These are phyloP conservation scores for Lenzites betulinus DNA, from an alignment of 768 basidiomycete genomes.

Conservation along the genomic window DNA sequence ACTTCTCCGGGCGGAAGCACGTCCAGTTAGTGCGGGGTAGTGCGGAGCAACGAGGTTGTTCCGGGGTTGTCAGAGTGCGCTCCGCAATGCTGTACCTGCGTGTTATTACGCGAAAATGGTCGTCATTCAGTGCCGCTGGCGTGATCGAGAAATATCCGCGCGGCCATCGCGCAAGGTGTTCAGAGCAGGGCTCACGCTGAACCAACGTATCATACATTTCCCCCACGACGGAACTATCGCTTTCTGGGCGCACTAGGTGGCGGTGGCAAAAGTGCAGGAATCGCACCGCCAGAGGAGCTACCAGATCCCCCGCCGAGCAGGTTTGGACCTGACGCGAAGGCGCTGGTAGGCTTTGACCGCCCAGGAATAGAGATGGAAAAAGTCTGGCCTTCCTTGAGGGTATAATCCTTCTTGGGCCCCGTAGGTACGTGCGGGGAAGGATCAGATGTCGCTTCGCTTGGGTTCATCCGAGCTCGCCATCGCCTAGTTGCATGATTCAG, in stretches of 20 bases:
- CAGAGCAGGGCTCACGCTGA: conserved; percentile 1
- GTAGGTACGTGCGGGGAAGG: conserved; percentile 70
- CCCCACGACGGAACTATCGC: conserved; percentile 30
- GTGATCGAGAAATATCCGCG: not conserved
- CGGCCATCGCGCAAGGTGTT: not conserved
- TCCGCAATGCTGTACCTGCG: not conserved
- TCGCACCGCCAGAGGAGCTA: conserved; percentile 30
- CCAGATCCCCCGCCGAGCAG: conserved; percentile 28
- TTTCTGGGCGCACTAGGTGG: conserved; percentile 68
- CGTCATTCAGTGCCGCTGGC: not conserved
- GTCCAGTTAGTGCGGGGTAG: not conserved
- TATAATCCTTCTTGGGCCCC: conserved; percentile 92
- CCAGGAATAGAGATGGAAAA: conserved; percentile 92
- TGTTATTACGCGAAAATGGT: not conserved
- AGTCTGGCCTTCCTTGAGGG: conserved; percentile 92
- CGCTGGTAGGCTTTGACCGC: conserved; percentile 47
- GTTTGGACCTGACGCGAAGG: conserved; percentile 37
- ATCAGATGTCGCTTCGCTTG: conserved; percentile 42
- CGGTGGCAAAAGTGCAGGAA: conserved; percentile 79
- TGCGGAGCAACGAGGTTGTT: conserved; percentile 10
- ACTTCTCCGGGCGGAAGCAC: conserved; percentile 7
- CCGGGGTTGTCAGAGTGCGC: conserved; percentile 7
- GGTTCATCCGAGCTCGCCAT: conserved; percentile 63
- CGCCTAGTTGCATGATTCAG: conserved; percentile 44
- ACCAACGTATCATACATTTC: not conserved